phyloP scores from a whole-genome alignment of 2,329 filamentous ascomycete species.

The Periconia macrospinosa region DNA sequence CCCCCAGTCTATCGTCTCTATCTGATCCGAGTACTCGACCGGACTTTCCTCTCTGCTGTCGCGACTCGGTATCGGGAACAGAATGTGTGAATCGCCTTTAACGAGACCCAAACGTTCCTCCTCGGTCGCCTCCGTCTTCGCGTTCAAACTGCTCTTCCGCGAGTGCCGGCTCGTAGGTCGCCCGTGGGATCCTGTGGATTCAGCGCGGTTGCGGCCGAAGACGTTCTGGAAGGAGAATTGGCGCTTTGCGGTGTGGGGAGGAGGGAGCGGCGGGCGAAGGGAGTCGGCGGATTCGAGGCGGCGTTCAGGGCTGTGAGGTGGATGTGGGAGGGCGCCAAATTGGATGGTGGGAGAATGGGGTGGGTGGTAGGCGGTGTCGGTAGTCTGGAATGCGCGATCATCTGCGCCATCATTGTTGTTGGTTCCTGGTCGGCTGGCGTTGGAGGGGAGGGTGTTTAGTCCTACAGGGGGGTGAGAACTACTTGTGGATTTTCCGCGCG shows the following conservation, averaged over 20 bases:
- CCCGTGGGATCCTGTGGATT: slow-evolving; percentile 24
- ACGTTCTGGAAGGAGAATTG: slow-evolving; percentile 94
- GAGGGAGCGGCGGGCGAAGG: slow-evolving; percentile 58
- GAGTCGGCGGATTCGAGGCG: slow-evolving; percentile 45
- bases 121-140: slow-evolving; percentile 62
- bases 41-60: slow-evolving; percentile 22
- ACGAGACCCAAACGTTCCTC: slow-evolving; percentile 83
- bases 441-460: slow-evolving; percentile 2
- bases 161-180: slow-evolving; percentile 31
- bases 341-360: slow-evolving; percentile 45
- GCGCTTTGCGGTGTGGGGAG: slow-evolving; percentile 63
- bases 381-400: slow-evolving; percentile 45
- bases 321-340: slow-evolving; percentile 44
- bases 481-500: slow-evolving; percentile 37
- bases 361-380: slow-evolving; percentile 51
- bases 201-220: slow-evolving; percentile 59
- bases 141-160: slow-evolving; percentile 37
- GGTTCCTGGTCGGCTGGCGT: background rate
- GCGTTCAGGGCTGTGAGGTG: slow-evolving; percentile 35
- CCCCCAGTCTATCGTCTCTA: slow-evolving; percentile 4
- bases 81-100: slow-evolving; percentile 61
- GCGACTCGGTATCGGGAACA: slow-evolving; percentile 31
- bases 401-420: slow-evolving; percentile 18
- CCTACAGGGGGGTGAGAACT: slow-evolving; percentile 19
- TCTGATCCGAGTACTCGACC: slow-evolving; percentile 9